These are phyloP conservation scores for Stagonosporopsis chrysanthemi DNA, from an alignment of 2,329 filamentous ascomycete genomes.

Conservation along the genomic window DNA sequence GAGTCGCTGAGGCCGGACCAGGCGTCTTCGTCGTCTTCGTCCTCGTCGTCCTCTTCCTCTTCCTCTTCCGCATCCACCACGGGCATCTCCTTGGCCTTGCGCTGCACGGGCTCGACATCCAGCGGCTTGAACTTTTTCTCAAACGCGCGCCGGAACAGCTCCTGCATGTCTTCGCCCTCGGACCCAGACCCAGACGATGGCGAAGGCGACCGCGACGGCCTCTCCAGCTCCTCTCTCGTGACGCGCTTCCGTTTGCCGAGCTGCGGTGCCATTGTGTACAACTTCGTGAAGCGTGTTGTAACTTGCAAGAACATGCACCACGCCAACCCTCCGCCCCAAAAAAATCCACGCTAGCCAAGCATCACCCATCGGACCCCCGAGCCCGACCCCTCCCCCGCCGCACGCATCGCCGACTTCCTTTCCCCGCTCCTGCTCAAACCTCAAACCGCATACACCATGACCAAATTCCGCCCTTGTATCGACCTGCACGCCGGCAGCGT, in stretches of 20 bases:
- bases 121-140: constrained; percentile 87
- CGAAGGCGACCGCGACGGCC: constrained; percentile 38
- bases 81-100: constrained; percentile 34
- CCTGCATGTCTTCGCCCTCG: constrained; percentile 66
- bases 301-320: no score
- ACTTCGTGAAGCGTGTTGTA: not conserved
- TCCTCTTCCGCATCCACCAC: constrained; percentile 38
- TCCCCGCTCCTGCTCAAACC: not conserved
- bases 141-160: constrained; percentile 83
- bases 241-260: constrained; percentile 57
- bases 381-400: constrained; percentile 29
- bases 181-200: constrained; percentile 37
- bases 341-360: constrained; percentile 22
- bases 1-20: constrained; percentile 68
- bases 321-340: not conserved
- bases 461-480: constrained; percentile 93
- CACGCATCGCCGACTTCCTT: not conserved
- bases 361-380: constrained; percentile 29
- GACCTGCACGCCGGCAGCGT: constrained; percentile 97
- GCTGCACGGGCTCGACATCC: constrained; percentile 48
- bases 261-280: constrained; percentile 49
- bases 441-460: constrained; percentile 66
- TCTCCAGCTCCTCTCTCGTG: constrained; percentile 41
- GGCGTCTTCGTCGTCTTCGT: constrained; percentile 56
- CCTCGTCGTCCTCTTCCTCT: constrained; percentile 25